These are phyloP conservation scores for Baeospora myosura DNA, from an alignment of 1,284 basidiomycete species.

Conservation along the genomic window DNA sequence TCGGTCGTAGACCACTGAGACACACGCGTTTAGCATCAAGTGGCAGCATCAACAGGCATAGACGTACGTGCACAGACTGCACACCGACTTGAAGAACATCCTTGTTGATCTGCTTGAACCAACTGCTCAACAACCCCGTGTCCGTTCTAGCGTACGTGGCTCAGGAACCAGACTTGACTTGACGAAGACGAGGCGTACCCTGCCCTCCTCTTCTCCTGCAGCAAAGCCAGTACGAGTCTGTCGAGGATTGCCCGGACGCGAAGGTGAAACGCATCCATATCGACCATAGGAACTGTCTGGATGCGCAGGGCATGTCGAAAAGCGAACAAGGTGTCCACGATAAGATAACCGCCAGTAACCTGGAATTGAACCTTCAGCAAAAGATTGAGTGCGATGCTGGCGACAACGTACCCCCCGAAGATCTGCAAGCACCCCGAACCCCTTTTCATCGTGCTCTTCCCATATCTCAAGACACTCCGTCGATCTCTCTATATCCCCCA, in stretches of 20 bases:
- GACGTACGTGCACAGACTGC: constrained; percentile 2
- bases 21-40: background rate
- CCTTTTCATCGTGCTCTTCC: background rate
- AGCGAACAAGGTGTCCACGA: constrained; percentile 2
- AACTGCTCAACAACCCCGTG: background rate
- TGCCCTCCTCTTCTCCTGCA: background rate
- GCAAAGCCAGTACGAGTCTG: background rate
- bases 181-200: background rate
- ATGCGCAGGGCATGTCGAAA: background rate
- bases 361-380: background rate
- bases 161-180: background rate
- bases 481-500: background rate
- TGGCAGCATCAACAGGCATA: background rate
- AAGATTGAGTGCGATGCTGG: background rate
- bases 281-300: too few relatives aligned
- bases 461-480: background rate
- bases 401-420: background rate
- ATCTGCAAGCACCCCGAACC: background rate
- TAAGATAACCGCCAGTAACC: constrained; percentile 2
- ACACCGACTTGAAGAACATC: background rate
- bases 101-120: background rate
- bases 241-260: background rate
- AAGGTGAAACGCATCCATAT: background rate
- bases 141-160: background rate
- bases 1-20: constrained; percentile 1